These are phyloP conservation scores for Talaromyces adpressus DNA, from an alignment of 495 filamentous ascomycete species.

Conservation along the genomic window DNA sequence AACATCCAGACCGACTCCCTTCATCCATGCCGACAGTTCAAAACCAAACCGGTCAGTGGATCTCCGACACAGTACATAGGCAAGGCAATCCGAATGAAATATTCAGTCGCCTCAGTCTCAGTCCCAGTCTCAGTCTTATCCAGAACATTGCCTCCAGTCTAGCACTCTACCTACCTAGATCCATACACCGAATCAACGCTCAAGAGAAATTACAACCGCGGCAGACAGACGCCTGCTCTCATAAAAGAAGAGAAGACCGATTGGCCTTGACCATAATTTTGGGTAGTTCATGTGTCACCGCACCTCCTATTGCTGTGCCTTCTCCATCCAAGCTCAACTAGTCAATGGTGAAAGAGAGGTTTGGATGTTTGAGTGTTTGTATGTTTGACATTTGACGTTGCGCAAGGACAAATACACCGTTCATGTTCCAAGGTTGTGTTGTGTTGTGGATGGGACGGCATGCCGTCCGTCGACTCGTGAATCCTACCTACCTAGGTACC, in stretches of 20 bases:
- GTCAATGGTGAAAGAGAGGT: background rate
- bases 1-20: background rate
- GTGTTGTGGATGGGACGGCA: background rate
- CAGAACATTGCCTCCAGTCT: background rate
- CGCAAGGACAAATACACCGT: background rate
- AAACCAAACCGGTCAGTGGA: background rate
- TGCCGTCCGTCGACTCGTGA: too few relatives aligned
- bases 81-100: background rate
- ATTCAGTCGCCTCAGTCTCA: background rate
- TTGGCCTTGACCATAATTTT: background rate
- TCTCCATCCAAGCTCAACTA: background rate
- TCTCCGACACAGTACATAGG: background rate
- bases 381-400: background rate
- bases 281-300: background rate
- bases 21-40: background rate
- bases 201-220: background rate
- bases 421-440: background rate
- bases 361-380: background rate
- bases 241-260: background rate
- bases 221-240: background rate
- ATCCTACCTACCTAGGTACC: too few relatives aligned
- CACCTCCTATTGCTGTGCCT: background rate
- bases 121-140: background rate
- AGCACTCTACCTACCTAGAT: background rate
- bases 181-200: background rate